Base-by-base conservation (phyloP, 768 basidiomycete species). In the Asterophora lycoperdoides region DNA sequence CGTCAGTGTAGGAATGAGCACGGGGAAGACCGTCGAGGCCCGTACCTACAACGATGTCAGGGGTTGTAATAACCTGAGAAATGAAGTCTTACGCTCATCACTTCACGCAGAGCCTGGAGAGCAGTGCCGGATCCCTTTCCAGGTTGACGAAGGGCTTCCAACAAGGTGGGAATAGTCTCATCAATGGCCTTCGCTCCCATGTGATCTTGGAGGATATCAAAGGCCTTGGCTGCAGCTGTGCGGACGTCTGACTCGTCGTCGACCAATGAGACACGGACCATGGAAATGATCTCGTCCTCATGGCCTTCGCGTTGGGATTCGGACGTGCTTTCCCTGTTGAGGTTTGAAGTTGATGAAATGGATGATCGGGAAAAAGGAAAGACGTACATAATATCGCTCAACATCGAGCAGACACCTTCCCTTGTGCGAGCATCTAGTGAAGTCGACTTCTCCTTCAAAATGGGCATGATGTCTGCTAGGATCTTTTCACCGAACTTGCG, bases 121-220 rank as follows among this genome's bases (percentile, higher is more conserved):
- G 96, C 95, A 13, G 95, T 97, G 8, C 92, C 93, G n/a, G 95
- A 95, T 15, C 87, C 82, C 58, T 86, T 87, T 4, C 94, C 94
- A 11, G 93, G 92, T 65, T 93, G 89, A 14, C 91, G 84, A 30
- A 98, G 83, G 1, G 95, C 95, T 58, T 93, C 93, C 45, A 99
- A 65, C 0, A 98, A 67, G 0, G 95, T 98, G 0, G 96, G 95
- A 50, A 98, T 97, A 0, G 93, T 98, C 68, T 94, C 82, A 60
- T 98, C 95, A 54, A 97, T 94, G 5, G 94, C 93, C 61, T 86
- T 89, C 26, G 82, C 77, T 6, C 95, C 96, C 34, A 97, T 77
- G 58, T 86, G 78, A 54, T 94, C 90, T 70, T 97, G 95, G n/a
- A 97, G 76, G 4, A 83, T 79, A 63, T 98, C 96, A 66, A 99